A percentile compares a stretch with the other conserved stretches of the same genome.
Evolutionary conservation across 2,329 filamentous ascomycete genomes (phyloP).

Genomic region (Pseudophaeomoniella oleicola): DNA sequence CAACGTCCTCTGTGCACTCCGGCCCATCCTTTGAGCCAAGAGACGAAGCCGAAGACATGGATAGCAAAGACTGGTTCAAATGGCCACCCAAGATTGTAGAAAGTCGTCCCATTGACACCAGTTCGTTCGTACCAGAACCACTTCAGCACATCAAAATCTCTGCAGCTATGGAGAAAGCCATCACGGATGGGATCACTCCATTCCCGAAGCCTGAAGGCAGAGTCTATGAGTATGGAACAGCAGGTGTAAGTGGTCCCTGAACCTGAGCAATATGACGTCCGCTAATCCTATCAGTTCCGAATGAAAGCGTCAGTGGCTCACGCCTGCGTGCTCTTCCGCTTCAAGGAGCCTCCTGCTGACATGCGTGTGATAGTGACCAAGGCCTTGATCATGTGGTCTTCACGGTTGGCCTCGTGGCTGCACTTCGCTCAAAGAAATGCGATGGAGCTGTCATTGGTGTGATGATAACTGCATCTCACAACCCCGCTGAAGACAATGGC

Average conservation of each 20-base stretch:
- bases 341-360: slow-evolving; percentile 13
- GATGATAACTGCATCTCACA: slow-evolving; percentile 92
- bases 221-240: slow-evolving; percentile 45
- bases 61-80: neutral
- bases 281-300: slow-evolving; percentile 40
- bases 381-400: slow-evolving; percentile 51
- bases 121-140: neutral
- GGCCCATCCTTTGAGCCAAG: too few species aligned
- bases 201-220: slow-evolving; percentile 34
- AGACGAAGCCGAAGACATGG: neutral
- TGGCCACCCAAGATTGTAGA: neutral
- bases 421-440: slow-evolving; percentile 77
- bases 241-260: slow-evolving; percentile 35
- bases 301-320: slow-evolving; percentile 48
- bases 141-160: slow-evolving; percentile 4
- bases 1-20: neutral
- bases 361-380: slow-evolving; percentile 55
- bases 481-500: slow-evolving; percentile 77
- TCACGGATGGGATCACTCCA: slow-evolving; percentile 31
- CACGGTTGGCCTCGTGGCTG: slow-evolving; percentile 77
- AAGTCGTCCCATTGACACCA: neutral
- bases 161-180: slow-evolving; percentile 25
- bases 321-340: slow-evolving; percentile 17
- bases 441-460: slow-evolving; percentile 85
- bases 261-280: slow-evolving; percentile 4